phyloP scores from a whole-genome alignment of 805 yeast genomes.

The Ogataea salicorniae region DNA sequence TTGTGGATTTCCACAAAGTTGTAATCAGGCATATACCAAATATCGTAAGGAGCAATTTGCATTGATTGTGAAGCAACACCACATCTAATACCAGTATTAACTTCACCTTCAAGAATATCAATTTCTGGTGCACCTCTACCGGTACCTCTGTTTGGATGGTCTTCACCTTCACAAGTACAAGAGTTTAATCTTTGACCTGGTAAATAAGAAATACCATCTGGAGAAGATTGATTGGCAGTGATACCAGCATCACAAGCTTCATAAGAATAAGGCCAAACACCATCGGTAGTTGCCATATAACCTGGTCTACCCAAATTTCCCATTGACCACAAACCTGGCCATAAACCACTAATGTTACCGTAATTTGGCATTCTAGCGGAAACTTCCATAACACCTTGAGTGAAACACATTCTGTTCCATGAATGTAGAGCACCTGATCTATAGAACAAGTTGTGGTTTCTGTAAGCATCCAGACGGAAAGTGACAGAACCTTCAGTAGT shows the following conservation, averaged over 20 bases:
- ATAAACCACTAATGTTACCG: conserved; percentile 74
- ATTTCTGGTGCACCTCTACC: conserved; percentile 98
- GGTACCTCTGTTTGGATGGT: conserved; percentile 80
- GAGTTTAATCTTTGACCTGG: conserved; percentile 76
- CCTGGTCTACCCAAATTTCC: conserved; percentile 95
- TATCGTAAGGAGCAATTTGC: conserved; percentile 90
- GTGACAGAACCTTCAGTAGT: conserved; percentile 69
- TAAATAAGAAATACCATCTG: conserved; percentile 82
- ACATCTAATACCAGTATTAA: conserved; percentile 41
- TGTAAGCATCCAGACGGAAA: conserved; percentile 73
- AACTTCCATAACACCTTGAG: conserved; percentile 76
- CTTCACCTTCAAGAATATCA: conserved; percentile 85
- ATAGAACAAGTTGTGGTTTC: conserved; percentile 73
- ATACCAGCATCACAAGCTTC: conserved; percentile 89
- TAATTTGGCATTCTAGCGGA: conserved; percentile 75
- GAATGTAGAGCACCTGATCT: conserved; percentile 89
- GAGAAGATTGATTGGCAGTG: conserved; percentile 86
- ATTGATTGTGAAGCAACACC: conserved; percentile 89
- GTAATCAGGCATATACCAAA: conserved; percentile 92
- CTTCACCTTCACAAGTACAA: conserved; percentile 79
- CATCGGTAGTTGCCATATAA: conserved; percentile 78
- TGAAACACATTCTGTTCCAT: conserved; percentile 89
- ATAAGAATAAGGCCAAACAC: conserved; percentile 93
- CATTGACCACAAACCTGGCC: conserved; percentile 97
- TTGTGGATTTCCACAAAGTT: conserved; percentile 71